A percentile compares a stretch with the other conserved stretches of the same genome.
These are phyloP conservation scores for Paramecium primaurelia DNA, from an alignment of 73 alveolate species.

Conservation along the genomic window DNA sequence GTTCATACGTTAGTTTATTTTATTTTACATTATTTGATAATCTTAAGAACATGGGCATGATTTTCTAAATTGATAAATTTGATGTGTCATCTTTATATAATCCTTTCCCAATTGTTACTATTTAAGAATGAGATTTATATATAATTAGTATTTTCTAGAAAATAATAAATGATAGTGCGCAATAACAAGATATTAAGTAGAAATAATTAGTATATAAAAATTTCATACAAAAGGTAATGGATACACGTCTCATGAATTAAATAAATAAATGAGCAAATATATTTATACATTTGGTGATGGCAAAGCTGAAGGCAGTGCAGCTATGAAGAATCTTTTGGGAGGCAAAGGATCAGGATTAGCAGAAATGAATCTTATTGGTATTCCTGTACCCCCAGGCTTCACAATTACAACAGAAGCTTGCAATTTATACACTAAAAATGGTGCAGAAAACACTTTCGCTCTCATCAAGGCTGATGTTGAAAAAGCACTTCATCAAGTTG, in stretches of 20 bases:
- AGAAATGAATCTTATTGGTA: slow-evolving; percentile 76
- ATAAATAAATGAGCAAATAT: slow-evolving; percentile 18
- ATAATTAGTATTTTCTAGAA: neutral
- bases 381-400: slow-evolving; percentile 86
- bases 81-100: neutral
- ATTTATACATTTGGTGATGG: slow-evolving; percentile 52
- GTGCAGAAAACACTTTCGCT: neutral
- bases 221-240: slow-evolving; percentile 7
- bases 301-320: slow-evolving; percentile 49
- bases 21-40: neutral
- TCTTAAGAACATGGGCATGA: neutral
- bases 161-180: neutral
- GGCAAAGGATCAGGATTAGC: slow-evolving; percentile 67
- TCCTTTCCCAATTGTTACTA: neutral
- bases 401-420: slow-evolving; percentile 76
- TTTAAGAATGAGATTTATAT: neutral
- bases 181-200: neutral
- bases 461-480: slow-evolving; percentile 24
- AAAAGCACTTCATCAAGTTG: slow-evolving; percentile 51
- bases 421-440: neutral
- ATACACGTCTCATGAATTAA: slow-evolving; percentile 7
- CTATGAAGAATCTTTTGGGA: slow-evolving; percentile 56
- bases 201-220: neutral
- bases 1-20: neutral
- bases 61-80: neutral